These are phyloP conservation scores for Tetrahymena malaccensis DNA, from an alignment of 73 alveolate species.

Conservation along the genomic window DNA sequence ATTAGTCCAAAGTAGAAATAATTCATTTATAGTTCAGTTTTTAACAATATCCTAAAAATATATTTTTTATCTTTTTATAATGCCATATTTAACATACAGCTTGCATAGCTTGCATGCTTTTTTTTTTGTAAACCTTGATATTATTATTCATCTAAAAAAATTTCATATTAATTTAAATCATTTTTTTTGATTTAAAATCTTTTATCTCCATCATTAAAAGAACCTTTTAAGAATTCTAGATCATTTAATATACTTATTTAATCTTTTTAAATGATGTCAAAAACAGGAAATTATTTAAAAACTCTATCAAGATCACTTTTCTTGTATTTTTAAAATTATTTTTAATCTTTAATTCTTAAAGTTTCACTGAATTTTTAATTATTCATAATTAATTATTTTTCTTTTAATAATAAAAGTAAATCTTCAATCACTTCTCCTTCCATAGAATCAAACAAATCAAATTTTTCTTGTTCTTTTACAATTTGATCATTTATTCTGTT, in stretches of 20 bases:
- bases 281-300: background rate
- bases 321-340: no score
- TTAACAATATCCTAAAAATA: no score
- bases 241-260: background rate
- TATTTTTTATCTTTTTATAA: no score
- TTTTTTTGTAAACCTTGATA: background rate
- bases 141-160: background rate
- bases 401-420: no score
- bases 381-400: no score
- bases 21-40: no score
- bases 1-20: no score
- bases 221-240: background rate
- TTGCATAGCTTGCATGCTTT: background rate
- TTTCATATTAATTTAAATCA: background rate
- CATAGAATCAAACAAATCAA: no score
- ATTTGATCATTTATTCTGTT: background rate
- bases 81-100: background rate
- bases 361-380: background rate
- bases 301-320: background rate
- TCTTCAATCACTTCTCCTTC: no score
- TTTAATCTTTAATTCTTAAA: no score
- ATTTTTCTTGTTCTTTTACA: background rate
- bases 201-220: background rate
- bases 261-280: no score
- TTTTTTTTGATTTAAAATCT: background rate